Evolutionary conservation across 192 early-diverging fungal genomes (phyloP), one percentile per base, ranked within the genome.

Genomic region (Entomortierella chlamydospora): DNA sequence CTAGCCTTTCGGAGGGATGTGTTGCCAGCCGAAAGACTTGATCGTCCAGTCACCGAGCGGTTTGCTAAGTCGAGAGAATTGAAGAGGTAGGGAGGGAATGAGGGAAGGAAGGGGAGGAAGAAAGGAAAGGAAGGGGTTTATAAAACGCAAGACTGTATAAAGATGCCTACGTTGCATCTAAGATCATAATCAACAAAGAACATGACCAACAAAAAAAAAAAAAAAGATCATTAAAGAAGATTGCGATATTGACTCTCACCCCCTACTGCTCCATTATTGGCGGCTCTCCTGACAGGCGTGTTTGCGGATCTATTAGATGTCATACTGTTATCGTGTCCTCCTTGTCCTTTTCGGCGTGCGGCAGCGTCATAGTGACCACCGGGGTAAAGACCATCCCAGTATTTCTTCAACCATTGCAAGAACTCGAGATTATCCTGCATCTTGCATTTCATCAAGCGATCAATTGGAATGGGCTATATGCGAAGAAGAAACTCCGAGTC

Each of bases 361-460:
- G 87, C 73, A 20, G 96, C 93, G 77, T 98, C 94, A 80, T 97
- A 99, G 17, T 73, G 78, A 17, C 89, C 90, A 28, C 94, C 93
- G 18, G 95, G 91, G 70, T 84, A 94, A 70, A 93, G 91, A 26
- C 85, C 78, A 73, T 97, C 95, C 97, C 95, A 97, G 82, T 87
- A 96, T 65, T 86, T 87, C 69, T 95, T 98, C 51, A 95, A 64
- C 95, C 96, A 99, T 66, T 99, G 98, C 79, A 97, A 72, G 70
- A 99, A 97, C 88, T 98, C 97, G 61, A 99, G 89, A 82, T 99
- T 99, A 85, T 99, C 98, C 87, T 98, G 97, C 78, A 99, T 96
- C 60, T 93, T 95, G 84, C 95, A 96, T 81, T 97, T 99, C 78
- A 94, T 89, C 69, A 99, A 84, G 5, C 91, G 85, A 25, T 97